These are phyloP conservation scores for Neonectria ditissima DNA, from an alignment of 2,329 filamentous ascomycete genomes.

Conservation along the genomic window DNA sequence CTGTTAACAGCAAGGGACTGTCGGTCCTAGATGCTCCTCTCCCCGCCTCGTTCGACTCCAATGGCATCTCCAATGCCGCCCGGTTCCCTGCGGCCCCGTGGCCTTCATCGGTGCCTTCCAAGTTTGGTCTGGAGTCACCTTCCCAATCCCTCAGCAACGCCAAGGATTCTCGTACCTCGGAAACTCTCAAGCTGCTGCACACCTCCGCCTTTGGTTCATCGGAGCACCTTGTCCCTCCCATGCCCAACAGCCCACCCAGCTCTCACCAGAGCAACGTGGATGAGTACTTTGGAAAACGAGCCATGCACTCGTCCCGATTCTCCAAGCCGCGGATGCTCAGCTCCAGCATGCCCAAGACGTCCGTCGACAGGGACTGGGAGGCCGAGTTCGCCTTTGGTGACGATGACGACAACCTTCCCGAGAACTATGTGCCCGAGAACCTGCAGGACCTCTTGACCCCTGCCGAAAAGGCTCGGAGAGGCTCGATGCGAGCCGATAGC, in stretches of 20 bases:
- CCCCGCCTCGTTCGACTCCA: constrained; percentile 95
- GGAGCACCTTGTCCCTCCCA: constrained; percentile 69
- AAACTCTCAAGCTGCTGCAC: constrained; percentile 73
- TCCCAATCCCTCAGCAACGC: constrained; percentile 77
- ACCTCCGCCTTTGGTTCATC: constrained; percentile 76
- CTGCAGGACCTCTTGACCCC: constrained; percentile 75
- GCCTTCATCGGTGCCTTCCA: constrained; percentile 90
- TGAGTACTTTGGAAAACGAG: constrained; percentile 76
- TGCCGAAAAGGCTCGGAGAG: constrained; percentile 73
- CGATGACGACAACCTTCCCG: constrained; percentile 70
- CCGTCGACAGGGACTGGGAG: constrained; percentile 74
- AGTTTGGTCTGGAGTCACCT: constrained; percentile 89
- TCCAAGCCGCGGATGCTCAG: constrained; percentile 75
- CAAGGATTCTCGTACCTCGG: constrained; percentile 70
- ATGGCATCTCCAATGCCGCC: constrained; percentile 92
- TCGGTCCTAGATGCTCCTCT: constrained; percentile 94
- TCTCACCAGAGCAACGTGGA: constrained; percentile 65
- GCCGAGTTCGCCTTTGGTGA: constrained; percentile 80
- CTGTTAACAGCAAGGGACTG: constrained; percentile 76
- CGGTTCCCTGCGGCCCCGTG: constrained; percentile 83
- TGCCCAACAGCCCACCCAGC: constrained; percentile 61
- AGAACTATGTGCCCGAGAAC: constrained; percentile 78
- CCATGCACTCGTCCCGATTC: constrained; percentile 77
- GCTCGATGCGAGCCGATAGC: constrained; percentile 69
- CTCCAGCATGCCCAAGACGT: constrained; percentile 75